Evolutionary conservation across 2,329 filamentous ascomycete genomes (phyloP).

Genomic region (Ophiosphaerella narmari): DNA sequence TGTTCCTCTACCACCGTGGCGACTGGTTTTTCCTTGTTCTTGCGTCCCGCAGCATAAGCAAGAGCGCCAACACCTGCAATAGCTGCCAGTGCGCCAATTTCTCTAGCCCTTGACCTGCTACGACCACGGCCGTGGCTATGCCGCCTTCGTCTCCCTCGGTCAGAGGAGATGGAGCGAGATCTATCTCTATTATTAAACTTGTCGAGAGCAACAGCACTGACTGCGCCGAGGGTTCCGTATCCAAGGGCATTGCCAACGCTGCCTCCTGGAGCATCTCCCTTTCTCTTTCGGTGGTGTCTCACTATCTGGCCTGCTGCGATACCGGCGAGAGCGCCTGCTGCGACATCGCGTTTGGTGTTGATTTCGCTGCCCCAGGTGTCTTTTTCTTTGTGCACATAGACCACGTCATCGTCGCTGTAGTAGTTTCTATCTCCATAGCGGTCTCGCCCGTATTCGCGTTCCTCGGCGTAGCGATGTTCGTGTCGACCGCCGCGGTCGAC

Average conservation of each 20-base stretch:
- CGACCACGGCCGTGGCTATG: conserved; percentile 38
- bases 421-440: conserved; percentile 50
- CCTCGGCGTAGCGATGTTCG: conserved; percentile 43
- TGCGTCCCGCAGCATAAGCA: conserved; percentile 57
- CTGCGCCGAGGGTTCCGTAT: conserved; percentile 64
- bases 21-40: conserved; percentile 52
- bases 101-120: conserved; percentile 52
- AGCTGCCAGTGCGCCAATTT: conserved; percentile 63
- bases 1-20: conserved; percentile 53
- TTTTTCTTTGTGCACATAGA: conserved; percentile 62
- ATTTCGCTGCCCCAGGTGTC: conserved; percentile 50
- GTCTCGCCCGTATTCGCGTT: conserved; percentile 45
- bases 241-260: conserved; percentile 60
- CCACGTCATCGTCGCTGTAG: conserved; percentile 66
- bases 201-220: conserved; percentile 64
- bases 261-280: conserved; percentile 60
- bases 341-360: conserved; percentile 61
- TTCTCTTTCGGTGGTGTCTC: conserved; percentile 60
- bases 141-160: conserved; percentile 29
- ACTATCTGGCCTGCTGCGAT: conserved; percentile 65
- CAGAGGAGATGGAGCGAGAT: conserved; percentile 46
- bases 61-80: conserved; percentile 64
- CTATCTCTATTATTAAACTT: conserved; percentile 55
- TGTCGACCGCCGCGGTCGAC: conserved; percentile 55
- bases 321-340: conserved; percentile 65